Conservation (phyloP, 805 yeast species). For the Yarrowia sp. region DNA sequence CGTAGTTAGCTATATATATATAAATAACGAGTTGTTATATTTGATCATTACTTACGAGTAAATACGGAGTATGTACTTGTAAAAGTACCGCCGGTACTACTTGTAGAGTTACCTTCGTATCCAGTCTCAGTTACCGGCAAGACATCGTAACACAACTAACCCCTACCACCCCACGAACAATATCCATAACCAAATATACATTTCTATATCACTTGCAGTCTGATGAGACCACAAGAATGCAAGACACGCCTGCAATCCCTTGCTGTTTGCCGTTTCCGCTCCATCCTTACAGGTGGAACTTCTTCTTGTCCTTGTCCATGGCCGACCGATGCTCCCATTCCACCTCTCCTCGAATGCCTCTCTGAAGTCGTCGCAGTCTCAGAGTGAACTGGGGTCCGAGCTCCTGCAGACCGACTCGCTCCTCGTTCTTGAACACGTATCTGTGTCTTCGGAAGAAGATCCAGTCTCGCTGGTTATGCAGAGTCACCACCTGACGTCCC, state of each 20-base stretch:
- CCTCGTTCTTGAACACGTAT: constrained; percentile 83
- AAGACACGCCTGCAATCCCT: not conserved
- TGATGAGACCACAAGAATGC: not conserved
- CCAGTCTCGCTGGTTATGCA: constrained; percentile 95
- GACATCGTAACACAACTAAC: too few relatives aligned
- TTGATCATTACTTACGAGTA: too few relatives aligned
- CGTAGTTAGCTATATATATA: too few relatives aligned
- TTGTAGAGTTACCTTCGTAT: too few relatives aligned
- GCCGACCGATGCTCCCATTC: constrained; percentile 97
- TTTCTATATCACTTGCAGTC: constrained; percentile 3
- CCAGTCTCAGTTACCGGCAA: too few relatives aligned
- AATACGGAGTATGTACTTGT: too few relatives aligned
- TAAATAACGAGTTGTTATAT: too few relatives aligned
- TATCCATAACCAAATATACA: constrained; percentile 4
- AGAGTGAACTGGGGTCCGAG: constrained; percentile 95
- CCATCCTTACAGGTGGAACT: constrained; percentile 64
- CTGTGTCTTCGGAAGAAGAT: constrained; percentile 95
- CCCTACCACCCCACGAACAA: not conserved
- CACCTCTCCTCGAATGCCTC: constrained; percentile 85
- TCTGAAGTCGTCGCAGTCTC: constrained; percentile 81
- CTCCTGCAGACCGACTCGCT: constrained; percentile 91
- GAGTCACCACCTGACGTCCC: constrained; percentile 92
- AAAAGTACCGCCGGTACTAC: too few relatives aligned
- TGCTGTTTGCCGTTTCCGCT: not conserved
- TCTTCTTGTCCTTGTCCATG: constrained; percentile 94